Evolutionary conservation across 2,329 filamentous ascomycete genomes (phyloP).

Genomic region (Xylariaceae sp.): DNA sequence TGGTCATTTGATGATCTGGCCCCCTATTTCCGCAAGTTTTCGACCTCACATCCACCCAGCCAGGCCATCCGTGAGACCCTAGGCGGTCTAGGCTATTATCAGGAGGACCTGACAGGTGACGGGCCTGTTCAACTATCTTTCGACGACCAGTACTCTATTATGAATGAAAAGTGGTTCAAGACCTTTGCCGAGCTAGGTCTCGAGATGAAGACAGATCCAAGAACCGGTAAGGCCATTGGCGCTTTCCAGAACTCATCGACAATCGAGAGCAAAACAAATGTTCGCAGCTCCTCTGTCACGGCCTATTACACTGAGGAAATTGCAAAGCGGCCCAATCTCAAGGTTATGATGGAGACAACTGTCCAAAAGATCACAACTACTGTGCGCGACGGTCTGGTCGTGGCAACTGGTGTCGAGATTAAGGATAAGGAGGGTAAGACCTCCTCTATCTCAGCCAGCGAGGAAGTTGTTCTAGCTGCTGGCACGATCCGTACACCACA

Average conservation of each 20-base stretch:
- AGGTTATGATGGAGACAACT: constrained; percentile 31
- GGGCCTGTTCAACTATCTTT: constrained; percentile 38
- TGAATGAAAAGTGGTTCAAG: constrained; percentile 36
- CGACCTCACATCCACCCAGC: constrained; percentile 19
- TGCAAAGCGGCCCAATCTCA: constrained; percentile 32
- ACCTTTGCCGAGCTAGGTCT: constrained; percentile 34
- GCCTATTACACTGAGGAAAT: constrained; percentile 34
- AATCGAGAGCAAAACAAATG: constrained; percentile 31
- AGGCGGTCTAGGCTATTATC: constrained; percentile 26
- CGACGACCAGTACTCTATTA: constrained; percentile 30
- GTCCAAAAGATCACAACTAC: constrained; percentile 33
- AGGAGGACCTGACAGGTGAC: constrained; percentile 26
- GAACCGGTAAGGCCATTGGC: constrained; percentile 28
- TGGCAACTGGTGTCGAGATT: constrained; percentile 34
- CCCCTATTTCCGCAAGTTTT: constrained; percentile 19
- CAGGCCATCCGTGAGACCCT: constrained; percentile 13
- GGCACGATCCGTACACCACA: constrained; percentile 37
- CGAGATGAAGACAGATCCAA: constrained; percentile 31
- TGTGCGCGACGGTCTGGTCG: constrained; percentile 18
- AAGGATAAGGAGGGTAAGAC: constrained; percentile 22
- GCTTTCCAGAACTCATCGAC: constrained; percentile 32
- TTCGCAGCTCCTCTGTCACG: constrained; percentile 31
- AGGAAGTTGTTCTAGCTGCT: constrained; percentile 41
- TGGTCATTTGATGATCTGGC: constrained; percentile 19
- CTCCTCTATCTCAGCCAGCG: constrained; percentile 11